Evolutionary conservation across 2,329 filamentous ascomycete genomes (phyloP), one percentile per base, ranked within the genome.

Genomic region (Stemphylium beticola): DNA sequence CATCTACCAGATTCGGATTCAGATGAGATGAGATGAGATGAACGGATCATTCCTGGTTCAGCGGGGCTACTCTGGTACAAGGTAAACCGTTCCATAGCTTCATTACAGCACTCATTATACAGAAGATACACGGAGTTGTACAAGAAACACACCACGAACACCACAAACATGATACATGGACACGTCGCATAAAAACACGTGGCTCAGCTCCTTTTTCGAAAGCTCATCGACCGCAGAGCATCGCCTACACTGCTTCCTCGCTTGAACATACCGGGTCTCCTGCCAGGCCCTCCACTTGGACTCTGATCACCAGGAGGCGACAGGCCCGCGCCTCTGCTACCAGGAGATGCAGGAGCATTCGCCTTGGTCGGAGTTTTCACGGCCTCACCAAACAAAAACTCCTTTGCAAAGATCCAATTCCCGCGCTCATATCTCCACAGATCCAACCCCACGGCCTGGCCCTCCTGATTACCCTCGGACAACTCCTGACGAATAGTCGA

Each of bases 361-460:
- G 39, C 37, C 41, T 38, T 55, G 3, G 36, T 38, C 14, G 43
- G 37, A 8, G 33, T 45, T 29, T 38, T 52, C 0, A 41, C n/a
- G 3, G 18, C 40, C 29, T 43, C 57, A 29, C 54, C 55, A 57
- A 80, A 79, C 6, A 53, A 55, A 53, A 75, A 79, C 42, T 73
- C 67, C 45, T 65, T 64, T 10, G 67, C 62, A 61, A 69, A 77
- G 26, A 68, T 69, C 78, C 78, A 81, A 22, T 67, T 68, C 3
- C 77, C 77, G 3, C 65, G 60, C 31, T 77, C 73, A 64, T 80
- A 79, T 50, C 64, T 71, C 74, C 77, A 80, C 14, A 81, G 57
- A 6, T 71, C 73, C 38, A 79, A 51, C 0, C 78, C 78, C 40
- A 73, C 55, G 3, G 69, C 78, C 18, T 54, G 62, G 0, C 78